Conservation (phyloP, 306 rosid genomes). For the Pachyrhizus erosus region DNA sequence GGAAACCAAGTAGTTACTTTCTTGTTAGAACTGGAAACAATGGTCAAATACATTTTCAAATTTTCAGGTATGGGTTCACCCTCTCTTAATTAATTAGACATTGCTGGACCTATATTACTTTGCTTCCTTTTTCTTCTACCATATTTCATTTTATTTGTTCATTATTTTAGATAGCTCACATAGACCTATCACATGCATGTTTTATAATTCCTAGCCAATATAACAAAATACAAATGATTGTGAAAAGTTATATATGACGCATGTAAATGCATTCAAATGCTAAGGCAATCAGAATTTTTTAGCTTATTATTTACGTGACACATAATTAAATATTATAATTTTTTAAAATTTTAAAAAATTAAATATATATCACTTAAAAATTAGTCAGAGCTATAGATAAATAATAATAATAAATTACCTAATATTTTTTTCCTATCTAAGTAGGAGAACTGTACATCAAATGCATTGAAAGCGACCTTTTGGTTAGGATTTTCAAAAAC, state of each 20-base stretch:
- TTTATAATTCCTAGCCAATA: not conserved
- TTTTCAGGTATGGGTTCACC: slow-evolving; percentile 14
- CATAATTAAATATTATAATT: too few species aligned
- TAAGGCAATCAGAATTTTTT: slow-evolving; percentile 14
- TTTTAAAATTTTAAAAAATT: too few species aligned
- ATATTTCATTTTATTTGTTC: too few species aligned
- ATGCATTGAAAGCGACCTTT: slow-evolving; percentile 33
- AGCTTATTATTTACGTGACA: too few species aligned
- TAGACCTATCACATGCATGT: not conserved
- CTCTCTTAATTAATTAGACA: not conserved
- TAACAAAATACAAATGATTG: not conserved
- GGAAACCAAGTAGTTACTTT: slow-evolving; percentile 36
- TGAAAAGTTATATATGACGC: not conserved
- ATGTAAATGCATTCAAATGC: slow-evolving; percentile 19
- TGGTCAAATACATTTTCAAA: slow-evolving; percentile 19
- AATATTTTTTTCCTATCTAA: too few species aligned
- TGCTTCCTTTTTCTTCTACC: not conserved
- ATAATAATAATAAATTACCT: too few species aligned
- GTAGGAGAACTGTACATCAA: not conserved
- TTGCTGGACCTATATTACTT: not conserved
- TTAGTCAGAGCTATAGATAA: too few species aligned
- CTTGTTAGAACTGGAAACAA: slow-evolving; percentile 1
- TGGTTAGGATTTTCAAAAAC: not conserved
- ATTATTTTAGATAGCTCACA: not conserved
- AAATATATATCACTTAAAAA: too few species aligned